Evolutionary conservation across 306 rosid genomes (phyloP).

Genomic region (Citrullus amarus): DNA sequence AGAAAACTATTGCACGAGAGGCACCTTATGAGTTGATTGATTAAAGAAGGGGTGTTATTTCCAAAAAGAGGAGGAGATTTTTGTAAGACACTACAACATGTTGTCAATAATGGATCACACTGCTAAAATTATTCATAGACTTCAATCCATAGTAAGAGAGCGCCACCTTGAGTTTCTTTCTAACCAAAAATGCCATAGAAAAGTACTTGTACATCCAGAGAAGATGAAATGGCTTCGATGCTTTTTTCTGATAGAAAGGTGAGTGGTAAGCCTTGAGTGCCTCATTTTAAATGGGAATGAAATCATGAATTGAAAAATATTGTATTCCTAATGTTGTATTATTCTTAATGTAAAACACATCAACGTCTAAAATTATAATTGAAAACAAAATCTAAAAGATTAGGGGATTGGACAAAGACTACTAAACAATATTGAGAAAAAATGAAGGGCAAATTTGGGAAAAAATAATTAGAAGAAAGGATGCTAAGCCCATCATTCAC

Average conservation of each 20-base stretch:
- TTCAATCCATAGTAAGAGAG: background rate
- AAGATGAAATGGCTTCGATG: background rate
- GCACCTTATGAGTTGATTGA: background rate
- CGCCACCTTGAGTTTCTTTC: background rate
- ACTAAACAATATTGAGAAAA: background rate
- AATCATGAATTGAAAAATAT: background rate
- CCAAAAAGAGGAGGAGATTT: background rate
- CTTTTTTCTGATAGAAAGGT: background rate
- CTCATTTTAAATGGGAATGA: background rate
- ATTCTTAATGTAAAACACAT: background rate
- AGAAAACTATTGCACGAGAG: background rate
- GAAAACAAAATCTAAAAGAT: background rate
- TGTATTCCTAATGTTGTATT: background rate
- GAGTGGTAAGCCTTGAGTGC: background rate
- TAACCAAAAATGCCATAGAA: background rate
- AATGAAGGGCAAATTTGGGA: background rate
- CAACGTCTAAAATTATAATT: background rate
- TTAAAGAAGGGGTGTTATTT: background rate
- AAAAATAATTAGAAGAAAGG: background rate
- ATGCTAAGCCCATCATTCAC: background rate
- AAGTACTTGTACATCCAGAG: background rate
- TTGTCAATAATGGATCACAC: background rate
- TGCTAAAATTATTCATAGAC: background rate
- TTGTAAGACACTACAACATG: background rate
- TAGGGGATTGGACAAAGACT: background rate